phyloP scores from a whole-genome alignment of 345 rosid species.

The Populus deltoides region DNA sequence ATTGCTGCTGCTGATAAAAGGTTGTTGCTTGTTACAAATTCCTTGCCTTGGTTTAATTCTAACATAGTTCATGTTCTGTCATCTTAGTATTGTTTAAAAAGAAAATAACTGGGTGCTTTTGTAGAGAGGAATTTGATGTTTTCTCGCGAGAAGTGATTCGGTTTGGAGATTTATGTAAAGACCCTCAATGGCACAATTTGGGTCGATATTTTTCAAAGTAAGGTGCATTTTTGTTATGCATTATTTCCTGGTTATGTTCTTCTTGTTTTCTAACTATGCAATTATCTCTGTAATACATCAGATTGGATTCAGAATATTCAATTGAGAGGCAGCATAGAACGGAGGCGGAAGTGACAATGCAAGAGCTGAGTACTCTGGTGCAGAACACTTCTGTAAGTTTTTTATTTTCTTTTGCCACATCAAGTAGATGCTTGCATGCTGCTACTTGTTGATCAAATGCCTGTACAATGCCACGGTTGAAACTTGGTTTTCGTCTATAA shows the following conservation, averaged over 20 bases:
- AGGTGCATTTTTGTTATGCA: conserved; percentile 21
- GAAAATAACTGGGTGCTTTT: background rate
- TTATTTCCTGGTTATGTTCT: background rate
- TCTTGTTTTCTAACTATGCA: background rate
- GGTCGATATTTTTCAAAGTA: conserved; percentile 72
- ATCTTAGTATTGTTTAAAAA: background rate
- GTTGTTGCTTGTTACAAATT: conserved; percentile 35
- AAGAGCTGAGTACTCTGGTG: conserved; percentile 64
- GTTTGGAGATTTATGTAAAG: conserved; percentile 84
- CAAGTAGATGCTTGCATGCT: background rate
- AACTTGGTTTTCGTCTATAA: background rate
- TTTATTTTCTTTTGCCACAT: background rate
- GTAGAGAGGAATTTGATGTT: conserved; percentile 79
- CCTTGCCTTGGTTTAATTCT: background rate
- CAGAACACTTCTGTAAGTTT: conserved; percentile 78
- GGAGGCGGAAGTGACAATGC: conserved; percentile 67
- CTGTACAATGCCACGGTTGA: background rate
- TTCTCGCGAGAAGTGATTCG: conserved; percentile 75
- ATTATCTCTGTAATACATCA: conserved; percentile 33
- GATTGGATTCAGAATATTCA: conserved; percentile 57
- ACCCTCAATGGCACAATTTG: conserved; percentile 84
- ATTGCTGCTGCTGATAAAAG: conserved; percentile 93
- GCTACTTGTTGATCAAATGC: background rate
- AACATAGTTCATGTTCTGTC: background rate
- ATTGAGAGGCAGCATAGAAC: conserved; percentile 33